A percentile compares a stretch with the other conserved stretches of the same genome.
phyloP scores from a whole-genome alignment of 176 grass and related monocot genomes.

The barley (Hordeum vulgare) region DNA sequence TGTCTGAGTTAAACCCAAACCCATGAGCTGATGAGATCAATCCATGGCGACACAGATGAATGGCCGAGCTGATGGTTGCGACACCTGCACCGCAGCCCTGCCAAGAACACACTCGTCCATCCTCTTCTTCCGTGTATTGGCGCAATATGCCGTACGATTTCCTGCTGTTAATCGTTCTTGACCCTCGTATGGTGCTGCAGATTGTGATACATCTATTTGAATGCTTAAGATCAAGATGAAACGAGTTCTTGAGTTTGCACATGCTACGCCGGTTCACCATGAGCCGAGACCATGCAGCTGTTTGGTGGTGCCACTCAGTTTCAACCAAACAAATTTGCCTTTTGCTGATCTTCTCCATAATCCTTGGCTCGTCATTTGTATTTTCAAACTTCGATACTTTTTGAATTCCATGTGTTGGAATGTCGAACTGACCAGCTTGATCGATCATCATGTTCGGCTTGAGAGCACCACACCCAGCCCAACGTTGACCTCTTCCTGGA shows the following conservation, averaged over 20 bases:
- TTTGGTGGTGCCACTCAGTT: background rate
- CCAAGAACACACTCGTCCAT: background rate
- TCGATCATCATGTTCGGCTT: background rate
- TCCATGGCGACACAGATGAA: background rate
- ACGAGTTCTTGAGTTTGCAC: background rate
- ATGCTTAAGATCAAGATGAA: background rate
- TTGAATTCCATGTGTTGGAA: background rate
- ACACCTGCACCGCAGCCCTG: background rate
- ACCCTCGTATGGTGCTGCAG: background rate
- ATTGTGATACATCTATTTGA: background rate
- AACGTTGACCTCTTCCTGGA: constrained; percentile 32
- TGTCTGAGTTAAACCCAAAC: background rate
- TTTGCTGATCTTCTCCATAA: background rate
- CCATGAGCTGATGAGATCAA: background rate
- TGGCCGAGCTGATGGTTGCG: background rate
- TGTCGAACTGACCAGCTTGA: background rate
- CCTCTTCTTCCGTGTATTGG: background rate
- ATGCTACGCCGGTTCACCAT: background rate
- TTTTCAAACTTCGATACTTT: background rate
- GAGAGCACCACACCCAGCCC: background rate
- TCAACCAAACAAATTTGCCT: background rate
- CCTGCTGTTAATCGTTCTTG: background rate
- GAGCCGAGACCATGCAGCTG: constrained; percentile 25
- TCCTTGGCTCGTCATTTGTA: background rate
- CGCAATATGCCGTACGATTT: too few relatives aligned